A percentile compares a stretch with the other conserved stretches of the same genome.
These are phyloP conservation scores for Emergomyces africanus DNA, from an alignment of 2,329 filamentous ascomycete species.

Conservation along the genomic window DNA sequence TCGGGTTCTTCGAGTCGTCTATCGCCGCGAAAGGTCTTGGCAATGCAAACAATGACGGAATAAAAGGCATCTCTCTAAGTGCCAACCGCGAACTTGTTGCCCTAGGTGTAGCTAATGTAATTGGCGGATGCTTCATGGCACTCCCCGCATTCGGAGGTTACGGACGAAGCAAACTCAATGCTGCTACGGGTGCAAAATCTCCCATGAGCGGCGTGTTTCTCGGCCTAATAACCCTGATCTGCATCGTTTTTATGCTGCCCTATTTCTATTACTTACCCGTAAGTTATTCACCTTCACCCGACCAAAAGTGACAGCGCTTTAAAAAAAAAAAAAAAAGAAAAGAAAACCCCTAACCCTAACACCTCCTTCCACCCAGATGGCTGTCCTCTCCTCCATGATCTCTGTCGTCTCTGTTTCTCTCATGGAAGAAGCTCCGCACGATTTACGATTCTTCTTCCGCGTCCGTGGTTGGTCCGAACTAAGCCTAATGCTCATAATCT, in stretches of 20 bases:
- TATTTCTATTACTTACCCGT: constrained; percentile 96
- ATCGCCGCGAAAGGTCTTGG: constrained; percentile 88
- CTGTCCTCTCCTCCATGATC: constrained; percentile 85
- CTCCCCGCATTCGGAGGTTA: constrained; percentile 94
- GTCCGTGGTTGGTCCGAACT: constrained; percentile 82
- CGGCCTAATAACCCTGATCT: constrained; percentile 67
- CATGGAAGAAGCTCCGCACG: constrained; percentile 88
- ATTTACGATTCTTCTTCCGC: constrained; percentile 75
- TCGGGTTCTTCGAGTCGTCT: constrained; percentile 98
- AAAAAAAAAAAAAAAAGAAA: too few species aligned
- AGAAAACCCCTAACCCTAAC: not conserved
- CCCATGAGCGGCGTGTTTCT: constrained; percentile 89
- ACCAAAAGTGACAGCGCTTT: not conserved
- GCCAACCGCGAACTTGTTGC: constrained; percentile 90
- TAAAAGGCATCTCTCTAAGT: constrained; percentile 71
- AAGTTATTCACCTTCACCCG: constrained; percentile 27
- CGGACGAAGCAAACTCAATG: constrained; percentile 89
- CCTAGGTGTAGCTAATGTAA: constrained; percentile 77
- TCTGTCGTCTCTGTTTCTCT: constrained; percentile 89
- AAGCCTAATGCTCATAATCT: constrained; percentile 77
- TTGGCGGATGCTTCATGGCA: constrained; percentile 83
- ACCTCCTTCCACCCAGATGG: constrained; percentile 51
- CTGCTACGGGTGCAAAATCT: constrained; percentile 77
- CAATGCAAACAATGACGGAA: constrained; percentile 46
- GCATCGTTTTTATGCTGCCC: constrained; percentile 69